Evolutionary conservation across 2,329 filamentous ascomycete genomes (phyloP).

Genomic region (Emmonsia crescens): DNA sequence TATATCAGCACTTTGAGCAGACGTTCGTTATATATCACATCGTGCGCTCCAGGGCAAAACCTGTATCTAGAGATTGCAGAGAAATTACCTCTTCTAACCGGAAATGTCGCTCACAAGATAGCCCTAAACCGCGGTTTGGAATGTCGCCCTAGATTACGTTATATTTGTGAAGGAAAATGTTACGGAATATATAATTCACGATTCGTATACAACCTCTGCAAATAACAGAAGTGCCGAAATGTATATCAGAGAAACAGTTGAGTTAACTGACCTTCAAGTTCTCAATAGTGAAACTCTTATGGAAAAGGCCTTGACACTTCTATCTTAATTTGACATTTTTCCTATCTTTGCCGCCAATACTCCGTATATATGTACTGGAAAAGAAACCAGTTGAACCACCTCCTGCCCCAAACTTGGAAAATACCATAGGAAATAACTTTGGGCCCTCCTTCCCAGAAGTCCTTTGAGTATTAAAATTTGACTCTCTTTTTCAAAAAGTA

Average conservation of each 20-base stretch:
- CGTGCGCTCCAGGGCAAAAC: neutral
- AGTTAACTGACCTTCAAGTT: neutral
- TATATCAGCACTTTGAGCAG: neutral
- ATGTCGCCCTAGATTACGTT: neutral
- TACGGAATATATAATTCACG: neutral
- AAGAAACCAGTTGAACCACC: neutral
- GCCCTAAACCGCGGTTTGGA: neutral
- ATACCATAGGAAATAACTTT: no score
- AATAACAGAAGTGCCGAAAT: neutral
- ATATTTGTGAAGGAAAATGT: neutral
- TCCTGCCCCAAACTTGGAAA: neutral
- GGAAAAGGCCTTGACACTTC: neutral
- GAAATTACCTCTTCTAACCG: neutral
- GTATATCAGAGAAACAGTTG: neutral
- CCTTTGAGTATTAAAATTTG: no score
- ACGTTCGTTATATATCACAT: neutral
- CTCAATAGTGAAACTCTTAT: neutral
- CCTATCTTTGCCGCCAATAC: neutral
- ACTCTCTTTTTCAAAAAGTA: no score
- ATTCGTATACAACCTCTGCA: neutral
- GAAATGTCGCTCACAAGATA: neutral
- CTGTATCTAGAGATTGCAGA: neutral
- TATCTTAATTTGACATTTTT: neutral
- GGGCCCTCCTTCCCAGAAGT: no score
- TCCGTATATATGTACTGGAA: neutral